Evolutionary conservation across 306 rosid species (phyloP).

Genomic region (Begonia peltatifolia): DNA sequence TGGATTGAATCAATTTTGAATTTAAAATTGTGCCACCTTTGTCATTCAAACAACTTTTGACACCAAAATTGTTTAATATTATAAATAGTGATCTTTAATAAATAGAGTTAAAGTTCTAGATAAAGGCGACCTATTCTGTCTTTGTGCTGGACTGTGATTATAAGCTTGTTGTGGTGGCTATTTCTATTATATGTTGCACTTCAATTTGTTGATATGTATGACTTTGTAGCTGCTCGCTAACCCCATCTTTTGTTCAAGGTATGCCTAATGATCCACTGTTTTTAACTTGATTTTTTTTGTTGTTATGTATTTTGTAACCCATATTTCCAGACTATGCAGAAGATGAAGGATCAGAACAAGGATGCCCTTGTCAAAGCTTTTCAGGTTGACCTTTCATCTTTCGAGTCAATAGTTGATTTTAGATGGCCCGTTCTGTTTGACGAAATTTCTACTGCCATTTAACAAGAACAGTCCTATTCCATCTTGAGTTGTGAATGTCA

Average conservation of each 20-base stretch:
- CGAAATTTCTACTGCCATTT: constrained; percentile 53
- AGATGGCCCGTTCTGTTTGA: constrained; percentile 56
- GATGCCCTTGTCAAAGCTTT: constrained; percentile 53
- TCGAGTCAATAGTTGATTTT: constrained; percentile 41
- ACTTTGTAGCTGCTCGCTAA: constrained; percentile 75
- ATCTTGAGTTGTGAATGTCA: constrained; percentile 66
- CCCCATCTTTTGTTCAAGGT: constrained; percentile 45
- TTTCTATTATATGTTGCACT: too few species aligned
- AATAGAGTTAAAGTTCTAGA: too few species aligned
- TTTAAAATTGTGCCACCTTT: too few species aligned
- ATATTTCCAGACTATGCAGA: constrained; percentile 40
- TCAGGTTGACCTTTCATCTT: constrained; percentile 54
- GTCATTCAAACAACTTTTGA: too few species aligned
- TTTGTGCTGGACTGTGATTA: too few species aligned
- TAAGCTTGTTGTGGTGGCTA: too few species aligned
- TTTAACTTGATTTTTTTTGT: background rate
- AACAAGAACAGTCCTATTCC: constrained; percentile 55
- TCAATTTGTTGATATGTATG: constrained; percentile 1
- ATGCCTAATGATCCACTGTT: constrained; percentile 5
- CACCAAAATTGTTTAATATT: too few species aligned
- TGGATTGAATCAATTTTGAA: too few species aligned
- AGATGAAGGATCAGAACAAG: constrained; percentile 41
- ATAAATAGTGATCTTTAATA: too few species aligned
- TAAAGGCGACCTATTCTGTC: too few species aligned
- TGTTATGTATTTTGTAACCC: constrained; percentile 6